These are phyloP conservation scores for Oryza glaberrima DNA, from an alignment of 176 grass and related monocot species.

Conservation along the genomic window DNA sequence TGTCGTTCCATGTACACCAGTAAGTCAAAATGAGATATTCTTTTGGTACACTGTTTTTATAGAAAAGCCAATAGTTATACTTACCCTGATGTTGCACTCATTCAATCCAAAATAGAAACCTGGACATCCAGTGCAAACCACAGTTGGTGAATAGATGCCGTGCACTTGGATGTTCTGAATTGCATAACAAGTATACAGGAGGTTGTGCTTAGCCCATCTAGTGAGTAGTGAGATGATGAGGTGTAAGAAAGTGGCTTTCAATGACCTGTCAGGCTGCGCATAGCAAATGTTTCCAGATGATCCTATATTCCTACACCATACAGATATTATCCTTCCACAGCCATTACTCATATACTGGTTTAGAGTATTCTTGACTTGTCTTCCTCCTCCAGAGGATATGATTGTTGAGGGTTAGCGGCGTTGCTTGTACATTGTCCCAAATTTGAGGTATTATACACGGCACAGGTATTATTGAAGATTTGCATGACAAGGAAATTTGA, in stretches of 20 bases:
- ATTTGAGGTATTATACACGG: neutral
- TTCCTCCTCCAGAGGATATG: neutral
- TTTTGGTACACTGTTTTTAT: neutral
- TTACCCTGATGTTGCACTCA: neutral
- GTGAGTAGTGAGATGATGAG: neutral
- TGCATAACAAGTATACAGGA: neutral
- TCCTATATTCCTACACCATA: neutral
- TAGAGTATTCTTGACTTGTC: neutral
- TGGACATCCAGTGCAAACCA: neutral
- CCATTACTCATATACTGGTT: neutral
- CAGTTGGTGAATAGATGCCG: neutral
- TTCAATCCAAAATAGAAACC: neutral
- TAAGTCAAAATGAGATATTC: neutral
- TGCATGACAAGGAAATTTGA: neutral
- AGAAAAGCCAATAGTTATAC: neutral
- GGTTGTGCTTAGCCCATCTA: neutral
- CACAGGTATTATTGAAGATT: neutral
- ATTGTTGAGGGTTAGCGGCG: neutral
- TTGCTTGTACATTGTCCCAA: neutral
- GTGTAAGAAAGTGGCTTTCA: neutral
- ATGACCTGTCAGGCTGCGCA: neutral
- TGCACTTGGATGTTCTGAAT: neutral
- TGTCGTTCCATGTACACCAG: neutral
- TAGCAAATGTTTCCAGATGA: neutral
- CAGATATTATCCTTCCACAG: neutral